Percentiles rank a stretch among this genome's conserved stretches.
phyloP scores from a whole-genome alignment of 2,329 filamentous ascomycete genomes.

The Zarea fungicola region DNA sequence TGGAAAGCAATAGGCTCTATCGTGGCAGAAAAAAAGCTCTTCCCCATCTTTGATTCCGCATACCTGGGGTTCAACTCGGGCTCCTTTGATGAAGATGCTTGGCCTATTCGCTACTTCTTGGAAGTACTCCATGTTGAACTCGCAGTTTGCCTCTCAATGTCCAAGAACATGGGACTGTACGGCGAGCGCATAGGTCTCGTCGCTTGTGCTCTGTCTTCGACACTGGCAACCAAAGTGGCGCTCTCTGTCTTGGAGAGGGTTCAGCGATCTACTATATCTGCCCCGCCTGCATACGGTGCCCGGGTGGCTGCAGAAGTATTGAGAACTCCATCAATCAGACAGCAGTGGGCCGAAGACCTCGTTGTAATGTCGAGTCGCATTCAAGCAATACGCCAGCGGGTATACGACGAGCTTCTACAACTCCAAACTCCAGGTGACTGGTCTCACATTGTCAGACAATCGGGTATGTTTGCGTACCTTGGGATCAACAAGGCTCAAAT shows the following conservation, averaged over 20 bases:
- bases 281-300: neutral
- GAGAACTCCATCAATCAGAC: neutral
- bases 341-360: neutral
- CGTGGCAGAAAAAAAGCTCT: too few species aligned
- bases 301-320: neutral
- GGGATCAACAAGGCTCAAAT: too few species aligned
- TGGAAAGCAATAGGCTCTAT: too few species aligned
- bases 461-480: too few species aligned
- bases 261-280: neutral
- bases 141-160: conserved; percentile 29
- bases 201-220: conserved; percentile 15
- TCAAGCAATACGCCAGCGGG: conserved; percentile 11
- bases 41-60: conserved; percentile 32
- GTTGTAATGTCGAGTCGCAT: neutral
- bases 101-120: conserved; percentile 28
- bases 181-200: conserved; percentile 28
- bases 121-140: conserved; percentile 18
- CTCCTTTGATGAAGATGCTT: conserved; percentile 28
- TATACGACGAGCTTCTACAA: conserved; percentile 17
- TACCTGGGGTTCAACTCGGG: conserved; percentile 36
- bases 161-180: conserved; percentile 35
- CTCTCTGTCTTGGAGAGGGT: neutral
- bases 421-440: neutral
- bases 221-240: neutral
- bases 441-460: neutral